These are phyloP conservation scores for Oryza glaberrima DNA, from an alignment of 176 grass and related monocot species.

Conservation along the genomic window DNA sequence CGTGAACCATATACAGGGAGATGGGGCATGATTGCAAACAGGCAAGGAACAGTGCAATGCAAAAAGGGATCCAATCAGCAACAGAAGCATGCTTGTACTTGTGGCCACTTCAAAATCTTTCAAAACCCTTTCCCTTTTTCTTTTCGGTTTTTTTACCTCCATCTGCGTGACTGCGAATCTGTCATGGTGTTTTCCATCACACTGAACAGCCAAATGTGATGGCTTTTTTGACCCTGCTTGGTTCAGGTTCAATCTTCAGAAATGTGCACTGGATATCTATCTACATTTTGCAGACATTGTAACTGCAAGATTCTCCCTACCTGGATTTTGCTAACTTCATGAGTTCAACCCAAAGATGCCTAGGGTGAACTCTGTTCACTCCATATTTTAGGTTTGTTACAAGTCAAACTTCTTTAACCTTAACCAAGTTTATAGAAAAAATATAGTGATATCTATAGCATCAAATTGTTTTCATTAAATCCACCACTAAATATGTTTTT, in stretches of 20 bases:
- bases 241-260: not conserved
- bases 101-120: constrained; percentile 23
- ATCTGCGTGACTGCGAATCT: not conserved
- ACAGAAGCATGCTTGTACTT: constrained; percentile 46
- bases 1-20: constrained; percentile 19
- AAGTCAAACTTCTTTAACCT: no score
- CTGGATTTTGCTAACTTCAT: not conserved
- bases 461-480: no score
- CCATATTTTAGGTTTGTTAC: no score
- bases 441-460: no score
- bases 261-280: not conserved
- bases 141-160: not conserved
- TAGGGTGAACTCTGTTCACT: no score
- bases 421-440: no score
- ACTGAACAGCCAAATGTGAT: constrained; percentile 3
- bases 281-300: not conserved
- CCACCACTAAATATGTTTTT: no score
- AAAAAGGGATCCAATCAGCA: constrained; percentile 42
- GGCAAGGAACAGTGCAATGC: constrained; percentile 44
- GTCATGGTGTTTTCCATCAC: constrained; percentile 17
- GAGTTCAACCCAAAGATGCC: not conserved
- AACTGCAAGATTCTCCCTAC: not conserved
- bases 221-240: not conserved
- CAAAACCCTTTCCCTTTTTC: constrained; percentile 10
- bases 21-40: constrained; percentile 9